Base-by-base conservation (phyloP, 176 grass and related monocot species). In the Zoysia pacifica region DNA sequence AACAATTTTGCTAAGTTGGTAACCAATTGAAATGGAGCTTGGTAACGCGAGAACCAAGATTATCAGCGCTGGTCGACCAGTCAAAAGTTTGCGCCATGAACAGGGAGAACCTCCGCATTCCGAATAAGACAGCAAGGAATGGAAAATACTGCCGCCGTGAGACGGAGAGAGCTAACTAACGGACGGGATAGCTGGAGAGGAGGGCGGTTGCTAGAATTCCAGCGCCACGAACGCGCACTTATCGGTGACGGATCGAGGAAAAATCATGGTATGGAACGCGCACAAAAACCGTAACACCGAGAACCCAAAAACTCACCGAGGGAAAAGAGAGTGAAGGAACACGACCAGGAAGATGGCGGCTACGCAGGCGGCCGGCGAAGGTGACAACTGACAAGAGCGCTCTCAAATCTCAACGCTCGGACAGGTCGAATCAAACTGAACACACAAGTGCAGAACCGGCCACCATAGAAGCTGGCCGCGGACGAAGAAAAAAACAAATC, bases 241-340 rank as follows among this genome's bases (percentile, higher is more conserved):
- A 60, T n/a, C 50, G 65, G 48, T 73, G 61, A 20, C 48, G 16
- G 50, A 49, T 79, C 59, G 62, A 85, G 67, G 3, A 20, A 59
- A 85, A 48, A 48, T 14, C 19, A 66, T 10, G 28, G 39, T 53
- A 5, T 9, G 35, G 42, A 36, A 62, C 54, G 28, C 55, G 11
- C 19, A 62, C 8, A 28, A 63, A 41, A 62, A 78, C 18, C 56
- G 62, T 28, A 53, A 52, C 5, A 71, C 48, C 84, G 15, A 67
- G 3, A 61, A 61, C 36, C 44, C 60, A 59, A 62, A 13, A 84
- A 81, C 84, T 75, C 80, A 84, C 83, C 72, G 48, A 58, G 69
- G 54, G 48, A 37, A 50, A 16, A 67, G 56, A 44, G 52, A 73
- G 50, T 75, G 80, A 42, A 51, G 54, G 13, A 9, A 51, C 48